Evolutionary conservation across 257 asterid species (phyloP).

Genomic region (Oldenlandia corymbosa): DNA sequence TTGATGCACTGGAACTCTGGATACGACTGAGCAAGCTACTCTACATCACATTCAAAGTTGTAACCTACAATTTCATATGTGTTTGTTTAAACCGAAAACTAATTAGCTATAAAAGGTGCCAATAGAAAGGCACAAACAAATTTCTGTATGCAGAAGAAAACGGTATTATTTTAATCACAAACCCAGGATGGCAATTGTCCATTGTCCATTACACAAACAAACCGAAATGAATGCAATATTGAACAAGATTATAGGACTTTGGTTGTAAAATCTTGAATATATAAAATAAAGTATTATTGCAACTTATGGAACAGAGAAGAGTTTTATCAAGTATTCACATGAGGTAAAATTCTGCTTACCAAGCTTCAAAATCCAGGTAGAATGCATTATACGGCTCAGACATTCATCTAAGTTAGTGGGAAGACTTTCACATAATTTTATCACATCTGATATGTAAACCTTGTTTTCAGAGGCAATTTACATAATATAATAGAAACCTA

Average conservation of each 20-base stretch:
- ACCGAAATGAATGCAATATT: too few relatives aligned
- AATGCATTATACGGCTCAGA: slow-evolving; percentile 64
- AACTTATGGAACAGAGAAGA: neutral
- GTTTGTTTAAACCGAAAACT: neutral
- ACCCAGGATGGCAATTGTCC: neutral
- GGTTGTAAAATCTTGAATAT: too few relatives aligned
- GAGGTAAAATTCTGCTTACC: slow-evolving; percentile 41
- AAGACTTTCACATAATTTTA: slow-evolving; percentile 58
- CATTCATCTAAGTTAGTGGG: slow-evolving; percentile 68
- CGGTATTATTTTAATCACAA: neutral
- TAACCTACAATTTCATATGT: slow-evolving; percentile 49
- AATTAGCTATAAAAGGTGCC: neutral
- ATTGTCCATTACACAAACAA: neutral
- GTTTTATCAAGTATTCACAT: neutral
- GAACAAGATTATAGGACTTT: too few relatives aligned
- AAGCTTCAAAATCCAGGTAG: slow-evolving; percentile 79
- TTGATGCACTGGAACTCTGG: slow-evolving; percentile 67
- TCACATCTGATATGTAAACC: slow-evolving; percentile 82
- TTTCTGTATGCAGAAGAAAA: neutral
- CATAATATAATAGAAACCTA: slow-evolving; percentile 98
- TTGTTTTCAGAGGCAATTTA: slow-evolving; percentile 85
- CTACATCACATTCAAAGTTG: slow-evolving; percentile 80
- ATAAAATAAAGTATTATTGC: neutral
- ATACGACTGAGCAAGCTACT: slow-evolving; percentile 78
- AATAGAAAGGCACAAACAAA: neutral